phyloP scores from a whole-genome alignment of 1,139 yeast genomes.

The Sugiyamaella castrensis region DNA sequence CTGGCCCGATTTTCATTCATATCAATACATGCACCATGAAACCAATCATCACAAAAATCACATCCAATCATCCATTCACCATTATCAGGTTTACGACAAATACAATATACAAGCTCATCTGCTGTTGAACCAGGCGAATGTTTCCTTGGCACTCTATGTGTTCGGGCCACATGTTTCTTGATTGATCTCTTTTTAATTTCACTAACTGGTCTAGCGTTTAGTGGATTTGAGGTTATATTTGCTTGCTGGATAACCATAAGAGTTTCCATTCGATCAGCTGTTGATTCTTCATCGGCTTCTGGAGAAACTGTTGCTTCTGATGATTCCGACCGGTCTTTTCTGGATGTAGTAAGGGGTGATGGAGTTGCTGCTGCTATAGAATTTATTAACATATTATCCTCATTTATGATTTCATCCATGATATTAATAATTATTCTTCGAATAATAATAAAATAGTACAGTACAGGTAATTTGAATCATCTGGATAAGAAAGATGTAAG shows the following conservation, averaged over 20 bases:
- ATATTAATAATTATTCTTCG: too few relatives aligned
- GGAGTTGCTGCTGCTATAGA: too few relatives aligned
- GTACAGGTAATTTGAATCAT: too few relatives aligned
- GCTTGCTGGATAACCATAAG: neutral
- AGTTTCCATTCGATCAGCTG: neutral
- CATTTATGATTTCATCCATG: too few relatives aligned
- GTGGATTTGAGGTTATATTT: neutral
- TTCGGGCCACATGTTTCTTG: constrained; percentile 4
- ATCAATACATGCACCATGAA: constrained; percentile 75
- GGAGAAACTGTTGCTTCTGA: constrained; percentile 1
- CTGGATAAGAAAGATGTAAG: too few relatives aligned
- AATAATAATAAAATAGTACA: too few relatives aligned
- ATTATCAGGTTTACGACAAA: constrained; percentile 74
- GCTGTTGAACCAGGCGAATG: too few relatives aligned
- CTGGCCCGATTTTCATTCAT: constrained; percentile 52
- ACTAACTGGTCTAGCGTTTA: neutral
- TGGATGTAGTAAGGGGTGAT: neutral
- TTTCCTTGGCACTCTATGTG: neutral
- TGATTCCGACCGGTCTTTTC: neutral
- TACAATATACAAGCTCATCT: constrained; percentile 50
- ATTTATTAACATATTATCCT: too few relatives aligned
- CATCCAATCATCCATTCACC: constrained; percentile 86
- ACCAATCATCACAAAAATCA: constrained; percentile 96
- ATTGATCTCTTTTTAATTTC: neutral
- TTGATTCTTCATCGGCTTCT: neutral